Conservation (phyloP, 225 moss, liverwort and hornwort species). For the Asterella californica region DNA sequence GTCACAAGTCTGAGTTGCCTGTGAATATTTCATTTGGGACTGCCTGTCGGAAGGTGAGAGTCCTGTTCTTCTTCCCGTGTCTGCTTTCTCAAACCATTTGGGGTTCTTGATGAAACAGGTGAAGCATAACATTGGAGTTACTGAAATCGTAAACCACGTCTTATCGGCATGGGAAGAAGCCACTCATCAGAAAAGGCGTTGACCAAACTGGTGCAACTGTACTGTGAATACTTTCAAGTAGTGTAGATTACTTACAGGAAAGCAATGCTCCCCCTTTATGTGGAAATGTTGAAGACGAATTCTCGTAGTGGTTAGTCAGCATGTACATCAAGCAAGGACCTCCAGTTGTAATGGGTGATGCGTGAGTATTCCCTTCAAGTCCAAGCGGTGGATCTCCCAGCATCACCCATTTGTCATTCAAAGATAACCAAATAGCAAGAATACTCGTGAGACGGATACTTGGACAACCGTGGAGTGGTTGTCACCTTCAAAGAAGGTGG, state of each 20-base stretch:
- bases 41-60: too few relatives aligned
- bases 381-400: neutral
- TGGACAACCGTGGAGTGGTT: neutral
- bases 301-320: neutral
- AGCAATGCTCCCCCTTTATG: neutral
- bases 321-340: too few relatives aligned
- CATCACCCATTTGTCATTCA: neutral
- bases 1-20: neutral
- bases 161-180: slow-evolving; percentile 31
- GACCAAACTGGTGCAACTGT: neutral
- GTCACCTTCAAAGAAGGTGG: neutral
- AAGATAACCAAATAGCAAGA: neutral
- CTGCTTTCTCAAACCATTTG: neutral
- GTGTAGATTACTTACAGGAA: neutral
- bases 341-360: too few relatives aligned
- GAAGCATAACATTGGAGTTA: slow-evolving; percentile 39
- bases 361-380: too few relatives aligned
- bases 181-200: slow-evolving; percentile 24
- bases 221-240: neutral
- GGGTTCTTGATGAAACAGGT: slow-evolving; percentile 32
- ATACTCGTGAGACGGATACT: neutral
- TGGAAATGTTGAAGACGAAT: neutral
- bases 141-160: slow-evolving; percentile 38
- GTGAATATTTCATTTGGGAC: neutral
- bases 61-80: neutral